A percentile compares a stretch with the other conserved stretches of the same genome.
These are phyloP conservation scores for Phaffia tasmanica DNA, from an alignment of 768 basidiomycete genomes.

Conservation along the genomic window DNA sequence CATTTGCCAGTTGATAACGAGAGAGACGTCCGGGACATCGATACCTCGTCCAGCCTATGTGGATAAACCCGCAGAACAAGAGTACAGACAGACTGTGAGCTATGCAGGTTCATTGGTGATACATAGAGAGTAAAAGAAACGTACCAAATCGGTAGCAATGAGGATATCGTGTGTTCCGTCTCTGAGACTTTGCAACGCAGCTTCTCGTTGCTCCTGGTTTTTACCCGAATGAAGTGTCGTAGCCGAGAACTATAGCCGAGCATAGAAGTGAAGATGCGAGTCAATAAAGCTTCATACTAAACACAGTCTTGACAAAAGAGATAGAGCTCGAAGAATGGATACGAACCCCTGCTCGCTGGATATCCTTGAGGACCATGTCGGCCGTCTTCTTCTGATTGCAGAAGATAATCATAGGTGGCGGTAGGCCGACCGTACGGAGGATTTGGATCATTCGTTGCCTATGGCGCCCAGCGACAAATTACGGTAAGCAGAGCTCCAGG, in stretches of 20 bases:
- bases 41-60: slow-evolving; percentile 81
- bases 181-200: slow-evolving; percentile 72
- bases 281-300: slow-evolving; percentile 20
- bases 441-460: slow-evolving; percentile 82
- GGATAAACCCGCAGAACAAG: not conserved
- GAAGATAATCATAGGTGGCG: slow-evolving; percentile 92
- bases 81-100: not conserved
- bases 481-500: not conserved
- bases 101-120: not conserved
- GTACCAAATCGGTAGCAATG: slow-evolving; percentile 78
- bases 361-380: slow-evolving; percentile 91
- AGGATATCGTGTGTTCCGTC: slow-evolving; percentile 76
- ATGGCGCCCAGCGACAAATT: not conserved
- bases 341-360: slow-evolving; percentile 75
- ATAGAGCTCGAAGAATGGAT: not conserved
- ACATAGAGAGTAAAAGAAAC: not conserved
- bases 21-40: slow-evolving; percentile 89
- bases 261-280: slow-evolving; percentile 12
- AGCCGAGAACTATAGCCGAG: slow-evolving; percentile 58
- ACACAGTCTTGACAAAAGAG: slow-evolving; percentile 6
- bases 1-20: slow-evolving; percentile 99
- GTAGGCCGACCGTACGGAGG: slow-evolving; percentile 69
- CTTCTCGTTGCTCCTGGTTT: slow-evolving; percentile 93
- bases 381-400: slow-evolving; percentile 99
- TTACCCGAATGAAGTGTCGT: slow-evolving; percentile 94